phyloP scores from a whole-genome alignment of 495 filamentous ascomycete species.

The Podospora didyma region DNA sequence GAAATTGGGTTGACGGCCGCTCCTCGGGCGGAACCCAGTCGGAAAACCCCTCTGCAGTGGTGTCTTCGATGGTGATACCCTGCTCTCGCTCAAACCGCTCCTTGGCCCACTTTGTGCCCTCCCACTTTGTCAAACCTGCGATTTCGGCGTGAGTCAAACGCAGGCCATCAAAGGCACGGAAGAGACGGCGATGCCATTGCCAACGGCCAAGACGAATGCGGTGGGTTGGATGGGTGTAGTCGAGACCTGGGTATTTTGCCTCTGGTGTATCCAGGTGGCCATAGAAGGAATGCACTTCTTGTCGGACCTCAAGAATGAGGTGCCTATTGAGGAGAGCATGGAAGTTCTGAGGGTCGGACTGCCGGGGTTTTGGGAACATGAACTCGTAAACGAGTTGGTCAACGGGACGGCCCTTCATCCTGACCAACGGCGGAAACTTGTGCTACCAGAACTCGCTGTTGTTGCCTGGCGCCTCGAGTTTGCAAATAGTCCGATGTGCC shows the following conservation, averaged over 20 bases:
- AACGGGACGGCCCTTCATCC: conserved; percentile 51
- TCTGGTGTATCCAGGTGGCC: conserved; percentile 79
- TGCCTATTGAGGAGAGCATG: conserved; percentile 50
- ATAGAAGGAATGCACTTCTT: conserved; percentile 82
- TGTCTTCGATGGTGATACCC: conserved; percentile 68
- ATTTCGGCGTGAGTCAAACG: conserved; percentile 76
- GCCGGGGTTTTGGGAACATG: conserved; percentile 51
- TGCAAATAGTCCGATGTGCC: background rate
- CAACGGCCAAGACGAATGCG: conserved; percentile 80
- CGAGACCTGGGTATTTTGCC: conserved; percentile 86
- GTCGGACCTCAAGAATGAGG: conserved; percentile 83
- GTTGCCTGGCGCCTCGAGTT: background rate
- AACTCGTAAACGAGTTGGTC: conserved; percentile 53
- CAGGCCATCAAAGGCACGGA: conserved; percentile 76
- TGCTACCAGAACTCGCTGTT: background rate
- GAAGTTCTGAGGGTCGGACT: conserved; percentile 49
- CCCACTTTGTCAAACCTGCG: conserved; percentile 77
- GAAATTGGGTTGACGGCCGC: conserved; percentile 21
- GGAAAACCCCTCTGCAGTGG: conserved; percentile 65
- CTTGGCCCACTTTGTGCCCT: conserved; percentile 87
- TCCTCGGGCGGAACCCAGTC: conserved; percentile 48
- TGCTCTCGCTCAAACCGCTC: conserved; percentile 80
- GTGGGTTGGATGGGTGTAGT: conserved; percentile 78
- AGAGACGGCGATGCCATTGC: conserved; percentile 74
- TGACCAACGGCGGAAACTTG: conserved; percentile 14